Percentiles rank a stretch among this genome's conserved stretches.
Conservation (phyloP, 192 early-diverging fungal genomes). For the Coemansia sp. region DNA sequence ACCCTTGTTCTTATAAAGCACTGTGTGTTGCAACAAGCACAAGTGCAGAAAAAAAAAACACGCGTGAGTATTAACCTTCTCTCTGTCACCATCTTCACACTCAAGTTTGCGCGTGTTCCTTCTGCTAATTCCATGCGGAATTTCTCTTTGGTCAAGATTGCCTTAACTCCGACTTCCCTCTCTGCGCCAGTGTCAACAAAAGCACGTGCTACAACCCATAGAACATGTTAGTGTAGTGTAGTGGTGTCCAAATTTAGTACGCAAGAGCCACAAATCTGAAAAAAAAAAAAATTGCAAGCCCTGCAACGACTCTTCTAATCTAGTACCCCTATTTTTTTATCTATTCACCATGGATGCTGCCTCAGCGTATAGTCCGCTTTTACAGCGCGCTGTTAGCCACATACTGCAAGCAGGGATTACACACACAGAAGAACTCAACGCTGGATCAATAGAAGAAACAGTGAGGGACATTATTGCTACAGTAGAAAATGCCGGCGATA, state of each 20-base stretch:
- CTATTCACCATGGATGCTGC: neutral
- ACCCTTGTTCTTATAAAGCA: too few relatives aligned
- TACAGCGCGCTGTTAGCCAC: slow-evolving; percentile 5
- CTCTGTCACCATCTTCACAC: neutral
- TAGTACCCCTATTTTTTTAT: neutral
- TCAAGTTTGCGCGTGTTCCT: neutral
- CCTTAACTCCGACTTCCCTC: neutral
- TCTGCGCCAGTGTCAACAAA: neutral
- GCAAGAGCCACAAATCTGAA: neutral
- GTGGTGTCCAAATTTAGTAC: neutral
- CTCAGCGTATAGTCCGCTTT: neutral
- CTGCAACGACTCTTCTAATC: neutral
- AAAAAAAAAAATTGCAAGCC: neutral
- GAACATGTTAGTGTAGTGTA: neutral
- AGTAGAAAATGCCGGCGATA: neutral
- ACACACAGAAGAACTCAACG: slow-evolving; percentile 3
- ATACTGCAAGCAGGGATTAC: slow-evolving; percentile 5
- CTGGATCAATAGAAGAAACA: slow-evolving; percentile 2
- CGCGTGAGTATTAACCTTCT: neutral
- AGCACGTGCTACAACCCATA: neutral
- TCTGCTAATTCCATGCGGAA: too few relatives aligned
- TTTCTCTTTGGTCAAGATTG: neutral
- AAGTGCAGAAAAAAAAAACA: neutral
- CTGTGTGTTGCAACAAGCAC: neutral
- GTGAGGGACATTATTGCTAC: neutral